Evolutionary conservation across 139 green algal genomes (phyloP).

Genomic region (Chlamydomonas asymmetrica): DNA sequence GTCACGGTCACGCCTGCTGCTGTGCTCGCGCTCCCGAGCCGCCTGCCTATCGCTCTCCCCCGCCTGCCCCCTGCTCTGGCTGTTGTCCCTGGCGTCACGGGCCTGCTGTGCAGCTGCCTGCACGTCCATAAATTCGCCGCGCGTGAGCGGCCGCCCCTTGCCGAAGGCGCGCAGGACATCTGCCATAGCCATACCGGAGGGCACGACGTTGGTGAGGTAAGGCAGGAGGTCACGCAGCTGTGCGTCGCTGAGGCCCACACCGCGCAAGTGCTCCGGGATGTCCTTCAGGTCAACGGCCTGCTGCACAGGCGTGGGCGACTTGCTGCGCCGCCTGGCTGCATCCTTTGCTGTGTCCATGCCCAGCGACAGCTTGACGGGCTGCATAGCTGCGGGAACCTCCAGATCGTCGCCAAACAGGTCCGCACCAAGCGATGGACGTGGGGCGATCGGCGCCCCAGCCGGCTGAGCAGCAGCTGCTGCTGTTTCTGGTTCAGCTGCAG

Average conservation of each 20-base stretch:
- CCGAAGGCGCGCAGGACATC: conserved; percentile 24
- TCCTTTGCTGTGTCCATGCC: conserved; percentile 6
- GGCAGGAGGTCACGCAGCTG: conserved; percentile 12
- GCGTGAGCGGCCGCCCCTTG: conserved; percentile 18
- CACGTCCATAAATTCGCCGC: conserved; percentile 18
- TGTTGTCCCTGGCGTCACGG: background rate
- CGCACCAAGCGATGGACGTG: no score
- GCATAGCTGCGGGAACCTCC: background rate
- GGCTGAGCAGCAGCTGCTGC: background rate
- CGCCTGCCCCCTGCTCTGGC: background rate
- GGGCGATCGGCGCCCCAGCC: no score
- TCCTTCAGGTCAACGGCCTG: background rate
- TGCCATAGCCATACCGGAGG: conserved; percentile 18
- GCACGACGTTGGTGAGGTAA: conserved; percentile 11
- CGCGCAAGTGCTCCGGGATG: background rate
- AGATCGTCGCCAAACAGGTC: conserved; percentile 25
- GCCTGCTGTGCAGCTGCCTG: background rate
- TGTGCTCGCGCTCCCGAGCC: background rate
- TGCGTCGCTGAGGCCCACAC: conserved; percentile 4
- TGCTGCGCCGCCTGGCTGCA: background rate
- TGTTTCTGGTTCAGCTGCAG: background rate
- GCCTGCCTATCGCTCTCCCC: background rate
- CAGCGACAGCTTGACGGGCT: conserved; percentile 13
- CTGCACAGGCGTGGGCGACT: background rate
- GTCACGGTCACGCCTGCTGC: background rate